These are phyloP conservation scores for Aspergillus spinulosporus DNA, from an alignment of 2,329 filamentous ascomycete species.

Conservation along the genomic window DNA sequence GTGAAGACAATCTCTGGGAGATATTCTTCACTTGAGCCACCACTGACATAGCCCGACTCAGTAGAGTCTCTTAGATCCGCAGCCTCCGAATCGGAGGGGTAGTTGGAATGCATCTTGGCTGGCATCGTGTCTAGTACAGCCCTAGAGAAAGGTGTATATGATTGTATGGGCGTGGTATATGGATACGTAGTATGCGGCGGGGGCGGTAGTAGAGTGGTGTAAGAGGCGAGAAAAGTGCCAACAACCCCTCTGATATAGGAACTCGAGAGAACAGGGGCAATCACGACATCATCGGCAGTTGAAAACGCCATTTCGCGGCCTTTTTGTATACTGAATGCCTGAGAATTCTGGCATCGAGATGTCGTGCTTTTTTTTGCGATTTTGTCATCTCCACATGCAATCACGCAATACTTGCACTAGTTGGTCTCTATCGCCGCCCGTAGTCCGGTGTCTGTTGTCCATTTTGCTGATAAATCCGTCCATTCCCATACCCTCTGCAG, in stretches of 20 bases:
- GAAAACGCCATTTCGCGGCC: slow-evolving; percentile 25
- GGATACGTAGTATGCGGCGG: slow-evolving; percentile 3
- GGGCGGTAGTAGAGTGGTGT: slow-evolving; percentile 17
- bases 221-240: slow-evolving; percentile 22
- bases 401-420: slow-evolving; percentile 43
- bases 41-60: slow-evolving; percentile 76
- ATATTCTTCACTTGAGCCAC: slow-evolving; percentile 60
- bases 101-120: slow-evolving; percentile 39
- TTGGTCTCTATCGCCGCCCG: slow-evolving; percentile 23
- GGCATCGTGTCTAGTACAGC: slow-evolving; percentile 35
- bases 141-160: slow-evolving; percentile 2
- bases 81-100: slow-evolving; percentile 38
- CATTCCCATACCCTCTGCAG: background rate
- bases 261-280: slow-evolving; percentile 26
- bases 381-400: slow-evolving; percentile 21
- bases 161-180: slow-evolving; percentile 3
- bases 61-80: slow-evolving; percentile 63
- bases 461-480: slow-evolving; percentile 24
- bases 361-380: no score
- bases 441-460: slow-evolving; percentile 17
- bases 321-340: background rate
- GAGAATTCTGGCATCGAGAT: background rate
- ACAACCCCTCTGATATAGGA: slow-evolving; percentile 31
- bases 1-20: slow-evolving; percentile 82
- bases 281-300: slow-evolving; percentile 36